Evolutionary conservation across 768 basidiomycete species (phyloP).

Genomic region (Coprinopsis marcescibilis): DNA sequence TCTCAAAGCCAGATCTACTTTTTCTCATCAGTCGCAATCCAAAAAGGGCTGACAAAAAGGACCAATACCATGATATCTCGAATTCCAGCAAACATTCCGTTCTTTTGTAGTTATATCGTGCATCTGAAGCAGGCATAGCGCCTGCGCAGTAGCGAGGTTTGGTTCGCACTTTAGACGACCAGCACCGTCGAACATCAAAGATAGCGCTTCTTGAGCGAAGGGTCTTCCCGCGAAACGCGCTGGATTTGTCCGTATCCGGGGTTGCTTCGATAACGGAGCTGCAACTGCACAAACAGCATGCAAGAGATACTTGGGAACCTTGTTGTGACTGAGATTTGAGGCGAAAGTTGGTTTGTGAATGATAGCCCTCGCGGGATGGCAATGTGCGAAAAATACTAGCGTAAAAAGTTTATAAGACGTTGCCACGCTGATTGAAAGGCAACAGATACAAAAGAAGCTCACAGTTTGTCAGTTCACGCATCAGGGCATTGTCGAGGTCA

Average conservation of each 20-base stretch:
- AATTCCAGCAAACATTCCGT: conserved; percentile 30
- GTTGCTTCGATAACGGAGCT: conserved; percentile 67
- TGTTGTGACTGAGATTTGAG: conserved; percentile 56
- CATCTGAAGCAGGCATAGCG: conserved; percentile 65
- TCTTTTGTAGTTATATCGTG: conserved; percentile 52
- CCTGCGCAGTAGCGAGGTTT: conserved; percentile 69
- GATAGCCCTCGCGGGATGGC: conserved; percentile 69
- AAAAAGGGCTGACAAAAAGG: conserved; percentile 13
- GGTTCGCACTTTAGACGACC: conserved; percentile 58
- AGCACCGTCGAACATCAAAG: conserved; percentile 66
- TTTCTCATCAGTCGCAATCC: conserved; percentile 18
- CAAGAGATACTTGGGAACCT: conserved; percentile 65
- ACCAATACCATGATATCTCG: conserved; percentile 45
- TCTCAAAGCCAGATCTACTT: conserved; percentile 54
- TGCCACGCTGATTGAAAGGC: conserved; percentile 10
- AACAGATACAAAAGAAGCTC: conserved; percentile 24
- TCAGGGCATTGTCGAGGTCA: conserved; percentile 56
- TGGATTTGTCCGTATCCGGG: conserved; percentile 50
- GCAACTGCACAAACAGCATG: conserved; percentile 75
- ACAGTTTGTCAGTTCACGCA: conserved; percentile 72
- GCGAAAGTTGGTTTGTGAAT: conserved; percentile 79
- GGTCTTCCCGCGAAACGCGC: conserved; percentile 50
- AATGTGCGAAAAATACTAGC: conserved; percentile 77
- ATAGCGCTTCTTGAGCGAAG: conserved; percentile 57
- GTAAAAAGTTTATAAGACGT: conserved; percentile 10